Percentiles rank a stretch among this genome's conserved stretches.
Conservation (phyloP, 805 yeast genomes). For the Metschnikowia peoriensis region DNA sequence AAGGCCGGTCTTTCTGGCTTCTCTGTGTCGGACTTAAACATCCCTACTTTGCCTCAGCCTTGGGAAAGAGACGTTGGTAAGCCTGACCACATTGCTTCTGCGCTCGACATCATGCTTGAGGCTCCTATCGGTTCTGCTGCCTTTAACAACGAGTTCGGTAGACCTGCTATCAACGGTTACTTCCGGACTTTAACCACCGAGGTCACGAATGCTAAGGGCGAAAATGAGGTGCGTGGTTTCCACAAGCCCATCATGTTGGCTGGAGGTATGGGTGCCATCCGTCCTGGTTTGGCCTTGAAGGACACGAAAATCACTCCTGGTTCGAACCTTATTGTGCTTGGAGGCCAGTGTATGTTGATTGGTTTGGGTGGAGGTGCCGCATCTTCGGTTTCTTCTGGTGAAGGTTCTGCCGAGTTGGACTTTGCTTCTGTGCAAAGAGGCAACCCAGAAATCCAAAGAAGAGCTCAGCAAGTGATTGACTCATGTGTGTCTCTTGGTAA, state of each 20-base stretch:
- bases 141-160: conserved; percentile 96
- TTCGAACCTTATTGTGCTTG: conserved; percentile 85
- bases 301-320: conserved; percentile 89
- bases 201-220: conserved; percentile 59
- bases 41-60: conserved; percentile 84
- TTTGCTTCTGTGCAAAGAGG: conserved; percentile 99
- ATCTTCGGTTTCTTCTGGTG: conserved; percentile 93
- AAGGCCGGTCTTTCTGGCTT: conserved; percentile 96
- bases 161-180: conserved; percentile 96
- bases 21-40: conserved; percentile 84
- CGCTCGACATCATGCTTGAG: conserved; percentile 92
- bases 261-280: conserved; percentile 96
- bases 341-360: conserved; percentile 97
- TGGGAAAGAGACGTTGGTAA: conserved; percentile 93
- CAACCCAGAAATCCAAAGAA: conserved; percentile 98
- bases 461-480: conserved; percentile 97
- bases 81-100: conserved; percentile 89
- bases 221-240: conserved; percentile 85
- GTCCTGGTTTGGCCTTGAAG: conserved; percentile 90
- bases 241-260: conserved; percentile 99
- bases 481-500: conserved; percentile 83
- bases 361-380: conserved; percentile 99
- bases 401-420: conserved; percentile 93
- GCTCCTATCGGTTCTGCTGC: conserved; percentile 98
- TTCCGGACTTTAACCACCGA: conserved; percentile 90